Conservation (phyloP, 2,329 filamentous ascomycete genomes). For the Trichoderma endophyticum region DNA sequence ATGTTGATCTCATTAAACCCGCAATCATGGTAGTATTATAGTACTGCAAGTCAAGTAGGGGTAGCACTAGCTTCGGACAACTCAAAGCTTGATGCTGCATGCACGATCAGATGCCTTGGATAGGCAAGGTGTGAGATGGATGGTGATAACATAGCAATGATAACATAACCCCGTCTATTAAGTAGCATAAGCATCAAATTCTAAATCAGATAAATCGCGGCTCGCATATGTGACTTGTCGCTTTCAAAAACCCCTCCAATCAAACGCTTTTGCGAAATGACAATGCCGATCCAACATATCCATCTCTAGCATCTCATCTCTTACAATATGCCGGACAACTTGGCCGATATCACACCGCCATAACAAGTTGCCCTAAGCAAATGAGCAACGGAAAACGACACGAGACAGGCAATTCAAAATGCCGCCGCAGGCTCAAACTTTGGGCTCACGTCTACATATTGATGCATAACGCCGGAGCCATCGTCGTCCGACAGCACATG, state of each 20-base stretch:
- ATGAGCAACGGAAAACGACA: not conserved
- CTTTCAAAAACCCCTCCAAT: not conserved
- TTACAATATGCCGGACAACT: not conserved
- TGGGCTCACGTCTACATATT: not conserved
- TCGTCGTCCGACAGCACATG: slow-evolving; percentile 17
- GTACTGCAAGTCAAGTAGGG: not conserved
- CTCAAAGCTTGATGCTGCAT: not conserved
- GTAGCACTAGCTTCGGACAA: not conserved
- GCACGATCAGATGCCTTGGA: not conserved
- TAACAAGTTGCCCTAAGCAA: not conserved
- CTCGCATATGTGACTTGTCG: not conserved
- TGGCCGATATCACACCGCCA: not conserved
- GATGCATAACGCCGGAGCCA: slow-evolving; percentile 7
- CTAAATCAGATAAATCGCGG: not conserved
- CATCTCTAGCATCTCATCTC: not conserved
- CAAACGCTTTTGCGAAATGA: not conserved
- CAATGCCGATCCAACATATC: not conserved
- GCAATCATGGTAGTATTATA: not conserved
- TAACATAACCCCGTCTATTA: not conserved
- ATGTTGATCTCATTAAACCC: not conserved
- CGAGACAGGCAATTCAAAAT: not conserved
- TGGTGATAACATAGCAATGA: not conserved
- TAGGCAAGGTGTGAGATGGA: not conserved
- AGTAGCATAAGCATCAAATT: not conserved
- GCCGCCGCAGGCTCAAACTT: not conserved